Evolutionary conservation across 495 filamentous ascomycete species (phyloP).

Genomic region (Talaromyces thailandensis): DNA sequence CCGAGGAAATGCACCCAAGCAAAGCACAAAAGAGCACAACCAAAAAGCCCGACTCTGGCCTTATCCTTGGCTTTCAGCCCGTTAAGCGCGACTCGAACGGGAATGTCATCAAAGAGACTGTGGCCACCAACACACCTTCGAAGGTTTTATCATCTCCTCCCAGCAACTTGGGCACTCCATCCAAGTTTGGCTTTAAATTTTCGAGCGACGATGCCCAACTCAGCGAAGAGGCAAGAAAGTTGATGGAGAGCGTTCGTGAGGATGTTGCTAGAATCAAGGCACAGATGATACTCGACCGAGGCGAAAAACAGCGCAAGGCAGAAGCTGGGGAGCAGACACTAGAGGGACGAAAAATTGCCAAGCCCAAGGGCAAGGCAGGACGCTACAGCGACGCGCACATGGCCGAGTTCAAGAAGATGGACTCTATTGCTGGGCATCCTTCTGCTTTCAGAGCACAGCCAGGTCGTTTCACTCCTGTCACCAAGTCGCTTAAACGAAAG

Average conservation of each 20-base stretch:
- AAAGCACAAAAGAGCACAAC: conserved; percentile 62
- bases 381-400: conserved; percentile 78
- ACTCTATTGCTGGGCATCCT: conserved; percentile 79
- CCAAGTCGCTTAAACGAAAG: conserved; percentile 58
- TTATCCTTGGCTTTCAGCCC: conserved; percentile 60
- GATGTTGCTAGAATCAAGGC: conserved; percentile 60
- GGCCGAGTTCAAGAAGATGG: conserved; percentile 91
- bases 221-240: conserved; percentile 59
- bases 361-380: conserved; percentile 64
- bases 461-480: conserved; percentile 44
- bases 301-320: conserved; percentile 29
- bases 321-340: conserved; percentile 23
- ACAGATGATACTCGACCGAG: conserved; percentile 48
- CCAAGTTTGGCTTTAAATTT: conserved; percentile 65
- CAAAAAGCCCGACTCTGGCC: conserved; percentile 55
- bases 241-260: conserved; percentile 69
- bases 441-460: conserved; percentile 64
- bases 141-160: conserved; percentile 31
- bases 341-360: conserved; percentile 61
- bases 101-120: conserved; percentile 23
- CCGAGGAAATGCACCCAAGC: conserved; percentile 72
- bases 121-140: conserved; percentile 30
- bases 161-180: conserved; percentile 44
- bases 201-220: conserved; percentile 50
- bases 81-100: conserved; percentile 39